phyloP scores from a whole-genome alignment of 257 asterid genomes.

The Prunella vulgaris region DNA sequence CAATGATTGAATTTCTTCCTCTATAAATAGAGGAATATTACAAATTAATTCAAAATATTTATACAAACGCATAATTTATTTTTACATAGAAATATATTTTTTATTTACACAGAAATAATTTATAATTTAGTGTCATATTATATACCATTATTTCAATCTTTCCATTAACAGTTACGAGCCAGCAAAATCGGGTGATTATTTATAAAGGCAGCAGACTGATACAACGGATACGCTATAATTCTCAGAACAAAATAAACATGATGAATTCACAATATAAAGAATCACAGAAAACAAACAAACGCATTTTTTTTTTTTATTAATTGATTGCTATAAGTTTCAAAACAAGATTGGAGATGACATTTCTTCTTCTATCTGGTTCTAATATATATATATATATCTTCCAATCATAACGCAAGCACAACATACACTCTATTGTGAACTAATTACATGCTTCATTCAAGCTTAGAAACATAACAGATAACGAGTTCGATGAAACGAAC shows the following conservation, averaged over 20 bases:
- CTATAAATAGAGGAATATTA: no score
- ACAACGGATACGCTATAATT: background rate
- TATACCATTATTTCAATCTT: no score
- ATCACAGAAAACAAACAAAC: conserved; percentile 19
- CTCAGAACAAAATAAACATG: conserved; percentile 14
- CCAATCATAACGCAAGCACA: conserved; percentile 24
- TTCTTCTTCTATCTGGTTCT: conserved; percentile 19
- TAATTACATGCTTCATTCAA: conserved; percentile 18
- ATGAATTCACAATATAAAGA: conserved; percentile 25
- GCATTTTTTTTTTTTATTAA: background rate
- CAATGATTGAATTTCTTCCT: no score
- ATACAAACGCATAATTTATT: no score
- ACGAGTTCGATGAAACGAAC: background rate
- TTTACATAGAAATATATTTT: no score
- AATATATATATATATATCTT: conserved; percentile 20
- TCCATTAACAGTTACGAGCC: no score
- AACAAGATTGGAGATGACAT: background rate
- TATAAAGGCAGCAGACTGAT: no score
- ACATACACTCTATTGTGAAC: conserved; percentile 22
- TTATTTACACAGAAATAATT: no score
- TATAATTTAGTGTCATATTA: no score
- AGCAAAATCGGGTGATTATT: no score
- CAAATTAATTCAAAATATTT: no score
- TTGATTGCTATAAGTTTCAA: conserved; percentile 20
- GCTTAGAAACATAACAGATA: conserved; percentile 14